Base-by-base conservation (phyloP, 768 basidiomycete genomes). In the Xerocomellus chrysenteron region DNA sequence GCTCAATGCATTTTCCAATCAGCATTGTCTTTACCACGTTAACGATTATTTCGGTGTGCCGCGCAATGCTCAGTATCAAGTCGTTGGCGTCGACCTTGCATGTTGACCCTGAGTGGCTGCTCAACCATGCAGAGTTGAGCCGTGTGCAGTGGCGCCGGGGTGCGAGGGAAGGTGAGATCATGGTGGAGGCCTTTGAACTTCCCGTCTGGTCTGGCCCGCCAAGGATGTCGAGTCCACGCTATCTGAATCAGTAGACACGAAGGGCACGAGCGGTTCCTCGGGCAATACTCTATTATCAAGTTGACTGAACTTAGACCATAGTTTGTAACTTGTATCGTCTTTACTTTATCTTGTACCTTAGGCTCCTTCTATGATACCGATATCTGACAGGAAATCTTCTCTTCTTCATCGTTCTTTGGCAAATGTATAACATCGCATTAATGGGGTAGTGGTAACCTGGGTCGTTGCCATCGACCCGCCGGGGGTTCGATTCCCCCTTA, bases 381-480 rank as follows among this genome's bases (percentile, higher is more conserved):
- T 21, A 21, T 21, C 21, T 21, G 21, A 21, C 21, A 21, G 21
- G 21, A 21, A 21, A 21, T 21, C 21, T 21, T 21, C 1, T 21
- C 21, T 21, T 21, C 21, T 21, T 1, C 21, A 21, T 21, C 21
- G 2, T 21, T 21, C 21, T 21, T 21, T 28, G 26, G 26, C 3
- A 28, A 7, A 30, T 30, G 28, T 13, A 17, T 37, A n/a, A 10
- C 17, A n/a, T 39, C 8, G 52, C 57, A 59, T 59, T 56, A 80
- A 80, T 81, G 79, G 80, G 78, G 81, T 82, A 82, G 80, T 81
- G 80, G 79, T 82, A 81, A 82, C 79, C 81, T 82, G 79, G 81
- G 80, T 82, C 78, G 80, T 82, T 82, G 81, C 80, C 81, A 82
- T 83, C 85, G 86, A 87, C 84, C 86, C 86, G 86, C 86, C 86